A percentile compares a stretch with the other conserved stretches of the same genome.
Evolutionary conservation across 202 grass and related monocot species (phyloP).

Genomic region (Brachypodium distachyon): DNA sequence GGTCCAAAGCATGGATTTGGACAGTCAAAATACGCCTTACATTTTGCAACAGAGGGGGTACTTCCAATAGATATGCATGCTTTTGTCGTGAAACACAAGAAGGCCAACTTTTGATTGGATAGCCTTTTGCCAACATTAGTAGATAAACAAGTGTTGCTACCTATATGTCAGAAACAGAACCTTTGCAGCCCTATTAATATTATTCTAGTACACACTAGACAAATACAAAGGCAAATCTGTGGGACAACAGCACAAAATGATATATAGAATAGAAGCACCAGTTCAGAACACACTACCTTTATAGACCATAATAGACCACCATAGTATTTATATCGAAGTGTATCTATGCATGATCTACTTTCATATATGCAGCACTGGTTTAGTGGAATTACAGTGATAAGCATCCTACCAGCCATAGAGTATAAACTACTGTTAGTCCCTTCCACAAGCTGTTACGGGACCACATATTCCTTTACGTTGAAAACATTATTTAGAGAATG

Average conservation of each 20-base stretch:
- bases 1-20: too few relatives aligned
- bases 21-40: too few relatives aligned
- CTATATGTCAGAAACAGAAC: constrained; percentile 26
- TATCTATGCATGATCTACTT: constrained; percentile 37
- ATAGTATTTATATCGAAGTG: constrained; percentile 30
- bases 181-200: constrained; percentile 11
- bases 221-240: constrained; percentile 18
- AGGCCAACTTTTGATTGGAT: constrained; percentile 11
- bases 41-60: too few relatives aligned
- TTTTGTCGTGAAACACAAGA: background rate
- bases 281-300: constrained; percentile 53
- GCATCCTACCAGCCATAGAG: constrained; percentile 17
- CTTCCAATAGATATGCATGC: background rate
- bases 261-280: constrained; percentile 22
- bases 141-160: constrained; percentile 6
- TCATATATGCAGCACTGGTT: constrained; percentile 15
- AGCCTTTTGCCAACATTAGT: background rate
- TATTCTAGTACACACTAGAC: constrained; percentile 27
- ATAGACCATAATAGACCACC: constrained; percentile 19
- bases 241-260: constrained; percentile 20
- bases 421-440: constrained; percentile 26
- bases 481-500: background rate
- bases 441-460: constrained; percentile 13
- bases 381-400: constrained; percentile 27
- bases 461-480: constrained; percentile 14